Evolutionary conservation across 2,329 filamentous ascomycete species (phyloP), one percentile per base, ranked within the genome.

Genomic region (Colletotrichum eleusines): DNA sequence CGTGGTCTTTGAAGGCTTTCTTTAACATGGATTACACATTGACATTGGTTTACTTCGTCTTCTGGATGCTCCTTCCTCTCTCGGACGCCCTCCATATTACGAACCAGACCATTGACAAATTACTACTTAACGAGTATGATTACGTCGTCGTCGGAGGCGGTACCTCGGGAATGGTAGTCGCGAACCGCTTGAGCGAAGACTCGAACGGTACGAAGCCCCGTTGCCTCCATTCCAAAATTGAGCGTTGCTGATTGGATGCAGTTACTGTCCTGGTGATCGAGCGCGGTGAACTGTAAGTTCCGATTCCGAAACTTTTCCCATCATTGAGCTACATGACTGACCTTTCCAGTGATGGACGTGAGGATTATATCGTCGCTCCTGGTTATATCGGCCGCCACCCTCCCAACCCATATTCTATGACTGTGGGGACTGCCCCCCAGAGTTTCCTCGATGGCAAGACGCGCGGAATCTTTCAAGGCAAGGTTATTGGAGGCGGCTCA

Each of bases 121-220:
- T 64, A 3, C 53, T 73, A 6, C 68, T 64, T 20, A 16, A 9
- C 12, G 57, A 69, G 11, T 81, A 82, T 62, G 78, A 82, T 66
- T 82, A 81, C 62, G 75, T 85, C 20, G 76, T 86, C 50, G 78
- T 84, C 33, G 85, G 85, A 5, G 85, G 84, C 23, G 85, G 85
- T 5, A 79, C 82, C 35, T 83, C 82, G 42, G 83, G 85, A 31
- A 78, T 86, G 14, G 80, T 82, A 1, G 76, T 86, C 35, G 82
- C 82, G 31, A 81, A 81, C 31, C 76, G 83, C 5, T 76, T 87
- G 53, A 80, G 81, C 23, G 83, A 85, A 73, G 77, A 83, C 65
- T 60, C 74, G 12, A 69, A 74, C 59, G 54, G 74, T 76, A 63
- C 2, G n/a, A 3, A 5, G 6, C 12, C 38, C 8, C 12, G 8